phyloP scores from a whole-genome alignment of 1,284 basidiomycete species.

The Trametes hirsuta region DNA sequence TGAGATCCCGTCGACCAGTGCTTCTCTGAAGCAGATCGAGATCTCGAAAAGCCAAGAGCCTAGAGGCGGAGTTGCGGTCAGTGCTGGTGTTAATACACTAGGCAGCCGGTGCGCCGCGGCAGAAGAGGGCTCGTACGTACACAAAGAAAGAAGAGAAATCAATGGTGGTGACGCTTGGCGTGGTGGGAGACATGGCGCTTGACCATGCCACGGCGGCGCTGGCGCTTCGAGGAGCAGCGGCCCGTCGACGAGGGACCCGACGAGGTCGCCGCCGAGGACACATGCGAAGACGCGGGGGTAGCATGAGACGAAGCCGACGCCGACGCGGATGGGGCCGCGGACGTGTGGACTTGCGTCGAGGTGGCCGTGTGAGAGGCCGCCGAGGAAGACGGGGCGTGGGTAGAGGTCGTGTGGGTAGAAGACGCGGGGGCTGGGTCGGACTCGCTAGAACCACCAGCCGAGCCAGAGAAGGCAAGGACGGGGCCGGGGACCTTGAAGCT shows the following conservation, averaged over 20 bases:
- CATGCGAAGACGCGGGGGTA: constrained; percentile 7
- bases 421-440: constrained; percentile 13
- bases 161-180: constrained; percentile 30
- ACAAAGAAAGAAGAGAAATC: constrained; percentile 22
- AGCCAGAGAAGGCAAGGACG: constrained; percentile 25
- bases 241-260: constrained; percentile 27
- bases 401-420: constrained; percentile 4
- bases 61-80: constrained; percentile 7
- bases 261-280: constrained; percentile 15
- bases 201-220: constrained; percentile 23
- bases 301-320: constrained; percentile 15
- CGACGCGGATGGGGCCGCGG: constrained; percentile 16
- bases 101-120: constrained; percentile 1
- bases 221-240: constrained; percentile 24
- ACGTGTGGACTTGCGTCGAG: constrained; percentile 12
- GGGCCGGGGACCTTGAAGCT: constrained; percentile 36
- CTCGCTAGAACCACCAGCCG: constrained; percentile 15
- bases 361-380: constrained; percentile 10
- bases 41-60: constrained; percentile 28
- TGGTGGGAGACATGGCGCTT: constrained; percentile 30
- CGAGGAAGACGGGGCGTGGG: constrained; percentile 20
- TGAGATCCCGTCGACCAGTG: constrained; percentile 30
- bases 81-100: neutral
- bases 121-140: constrained; percentile 7
- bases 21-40: constrained; percentile 34